phyloP scores from a whole-genome alignment of 2,329 filamentous ascomycete species.

The Chaetomium olivaceum region DNA sequence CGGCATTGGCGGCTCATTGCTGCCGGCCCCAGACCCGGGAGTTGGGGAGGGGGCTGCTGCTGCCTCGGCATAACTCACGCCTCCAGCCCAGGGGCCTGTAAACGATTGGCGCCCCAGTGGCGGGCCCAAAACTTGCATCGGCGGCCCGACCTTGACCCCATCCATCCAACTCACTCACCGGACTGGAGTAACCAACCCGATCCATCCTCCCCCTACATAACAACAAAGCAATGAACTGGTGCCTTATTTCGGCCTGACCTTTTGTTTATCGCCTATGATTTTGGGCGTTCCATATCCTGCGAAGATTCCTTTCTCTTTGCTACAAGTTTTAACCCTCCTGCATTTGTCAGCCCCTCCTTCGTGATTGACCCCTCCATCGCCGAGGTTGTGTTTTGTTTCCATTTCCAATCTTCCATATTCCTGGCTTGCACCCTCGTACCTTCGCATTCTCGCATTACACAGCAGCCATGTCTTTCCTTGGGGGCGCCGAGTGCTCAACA shows the following conservation, averaged over 20 bases:
- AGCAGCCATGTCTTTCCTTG: conserved; percentile 82
- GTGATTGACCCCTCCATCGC: not conserved
- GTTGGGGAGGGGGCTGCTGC: conserved; percentile 8
- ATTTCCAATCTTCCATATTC: not conserved
- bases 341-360: conserved; percentile 9
- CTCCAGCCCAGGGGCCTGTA: not conserved
- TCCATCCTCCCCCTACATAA: not conserved
- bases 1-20: not conserved
- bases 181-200: not conserved
- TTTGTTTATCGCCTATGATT: not conserved
- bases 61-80: conserved; percentile 23
- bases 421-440: not conserved
- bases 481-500: conserved; percentile 94
- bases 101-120: conserved; percentile 5
- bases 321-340: not conserved
- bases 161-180: not conserved
- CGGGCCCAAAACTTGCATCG: conserved; percentile 5
- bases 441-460: not conserved
- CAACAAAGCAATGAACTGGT: conserved; percentile 5
- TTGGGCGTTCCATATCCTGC: not conserved
- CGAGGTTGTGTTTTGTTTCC: not conserved
- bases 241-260: conserved; percentile 17
- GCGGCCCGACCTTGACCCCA: conserved; percentile 3
- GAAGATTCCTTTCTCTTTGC: not conserved
- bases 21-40: conserved; percentile 9